phyloP scores from a whole-genome alignment of 2,329 filamentous ascomycete species.

The Penicillium hesseltinei region DNA sequence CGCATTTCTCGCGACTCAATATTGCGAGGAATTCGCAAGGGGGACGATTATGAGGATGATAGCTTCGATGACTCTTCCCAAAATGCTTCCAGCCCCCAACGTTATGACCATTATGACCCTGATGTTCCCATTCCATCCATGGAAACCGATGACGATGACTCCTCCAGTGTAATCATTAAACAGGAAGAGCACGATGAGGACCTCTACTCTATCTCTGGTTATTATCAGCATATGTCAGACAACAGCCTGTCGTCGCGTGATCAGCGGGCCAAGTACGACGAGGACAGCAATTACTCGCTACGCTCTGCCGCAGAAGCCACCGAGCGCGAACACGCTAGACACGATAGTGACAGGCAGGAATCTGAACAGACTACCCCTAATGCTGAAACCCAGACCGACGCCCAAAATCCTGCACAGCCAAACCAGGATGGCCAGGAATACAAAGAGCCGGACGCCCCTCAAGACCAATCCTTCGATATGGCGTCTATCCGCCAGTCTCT shows the following conservation, averaged over 20 bases:
- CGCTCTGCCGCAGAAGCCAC: conserved; percentile 34
- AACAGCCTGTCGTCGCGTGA: conserved; percentile 30
- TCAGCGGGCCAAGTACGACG: conserved; percentile 48
- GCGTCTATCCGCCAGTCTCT: conserved; percentile 39
- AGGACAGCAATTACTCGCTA: conserved; percentile 57
- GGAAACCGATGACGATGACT: conserved; percentile 61
- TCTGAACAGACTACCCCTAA: conserved; percentile 36
- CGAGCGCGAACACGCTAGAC: not conserved
- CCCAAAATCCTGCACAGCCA: not conserved
- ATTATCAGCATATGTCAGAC: conserved; percentile 55
- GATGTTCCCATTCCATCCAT: conserved; percentile 87
- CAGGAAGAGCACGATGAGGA: conserved; percentile 59
- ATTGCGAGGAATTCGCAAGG: conserved; percentile 72
- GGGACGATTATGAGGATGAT: conserved; percentile 61
- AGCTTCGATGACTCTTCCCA: conserved; percentile 64
- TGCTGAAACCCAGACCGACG: conserved; percentile 12
- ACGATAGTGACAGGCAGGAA: conserved; percentile 30
- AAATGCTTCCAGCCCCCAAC: conserved; percentile 58
- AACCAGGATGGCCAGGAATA: conserved; percentile 40
- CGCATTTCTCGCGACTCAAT: conserved; percentile 94
- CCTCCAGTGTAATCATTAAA: conserved; percentile 65
- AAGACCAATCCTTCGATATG: conserved; percentile 36
- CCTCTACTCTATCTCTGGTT: conserved; percentile 66
- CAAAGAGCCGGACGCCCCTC: conserved; percentile 18
- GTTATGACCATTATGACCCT: conserved; percentile 68